phyloP scores from a whole-genome alignment of 2,329 filamentous ascomycete species.

The Fusarium newnesense region DNA sequence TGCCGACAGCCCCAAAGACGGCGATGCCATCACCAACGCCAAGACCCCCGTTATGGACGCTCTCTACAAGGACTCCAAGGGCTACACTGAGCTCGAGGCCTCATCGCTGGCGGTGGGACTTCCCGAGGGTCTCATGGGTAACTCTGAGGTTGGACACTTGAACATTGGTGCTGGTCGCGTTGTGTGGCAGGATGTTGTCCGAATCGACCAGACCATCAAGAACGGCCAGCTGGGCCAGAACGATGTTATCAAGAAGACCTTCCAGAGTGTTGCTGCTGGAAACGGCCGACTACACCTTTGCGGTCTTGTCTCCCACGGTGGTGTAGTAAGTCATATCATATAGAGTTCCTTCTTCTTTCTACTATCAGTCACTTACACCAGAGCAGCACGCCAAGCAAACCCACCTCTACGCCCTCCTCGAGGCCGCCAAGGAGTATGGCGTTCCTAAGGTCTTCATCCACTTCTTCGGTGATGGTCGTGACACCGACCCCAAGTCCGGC shows the following conservation, averaged over 20 bases:
- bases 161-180: slow-evolving; percentile 98
- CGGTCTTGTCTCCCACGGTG: slow-evolving; percentile 93
- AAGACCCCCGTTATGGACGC: slow-evolving; percentile 95
- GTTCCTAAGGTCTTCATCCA: slow-evolving; percentile 96
- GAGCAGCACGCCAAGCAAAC: slow-evolving; percentile 90
- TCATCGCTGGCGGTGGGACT: slow-evolving; percentile 96
- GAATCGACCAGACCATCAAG: slow-evolving; percentile 94
- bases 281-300: slow-evolving; percentile 93
- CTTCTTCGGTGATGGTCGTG: slow-evolving; percentile 98
- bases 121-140: slow-evolving; percentile 97
- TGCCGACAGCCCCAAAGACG: slow-evolving; percentile 82
- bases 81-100: slow-evolving; percentile 92
- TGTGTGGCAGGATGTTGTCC: slow-evolving; percentile 98
- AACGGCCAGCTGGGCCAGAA: slow-evolving; percentile 81
- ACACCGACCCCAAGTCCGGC: slow-evolving; percentile 96
- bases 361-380: slow-evolving; percentile 20
- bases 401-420: slow-evolving; percentile 87
- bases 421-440: slow-evolving; percentile 87
- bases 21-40: slow-evolving; percentile 94
- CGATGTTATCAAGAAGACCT: slow-evolving; percentile 78
- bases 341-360: neutral
- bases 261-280: slow-evolving; percentile 83
- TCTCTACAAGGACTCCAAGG: slow-evolving; percentile 83
- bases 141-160: slow-evolving; percentile 97
- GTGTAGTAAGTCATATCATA: slow-evolving; percentile 70